Percentiles rank a stretch among this genome's conserved stretches.
phyloP scores from a whole-genome alignment of 2,329 filamentous ascomycete genomes.

The Botrytis elliptica region DNA sequence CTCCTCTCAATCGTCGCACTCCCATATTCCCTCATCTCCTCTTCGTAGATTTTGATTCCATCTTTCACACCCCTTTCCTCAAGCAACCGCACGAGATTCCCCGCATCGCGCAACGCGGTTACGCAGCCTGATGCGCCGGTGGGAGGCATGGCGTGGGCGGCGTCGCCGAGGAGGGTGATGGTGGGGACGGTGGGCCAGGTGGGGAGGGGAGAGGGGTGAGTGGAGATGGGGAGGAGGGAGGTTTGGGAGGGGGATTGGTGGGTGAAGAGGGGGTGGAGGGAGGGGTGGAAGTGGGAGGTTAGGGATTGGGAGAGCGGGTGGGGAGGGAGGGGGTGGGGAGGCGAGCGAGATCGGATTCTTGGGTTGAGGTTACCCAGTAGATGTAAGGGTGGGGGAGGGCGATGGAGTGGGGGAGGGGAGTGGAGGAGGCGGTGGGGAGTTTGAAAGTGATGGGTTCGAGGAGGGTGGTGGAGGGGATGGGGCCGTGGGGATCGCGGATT shows the following conservation, averaged over 20 bases:
- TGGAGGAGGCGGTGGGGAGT: neutral
- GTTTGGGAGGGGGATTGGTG: neutral
- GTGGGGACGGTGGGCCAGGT: neutral
- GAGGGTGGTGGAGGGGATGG: neutral
- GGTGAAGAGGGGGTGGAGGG: neutral
- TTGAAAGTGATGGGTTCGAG: neutral
- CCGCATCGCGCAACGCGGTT: neutral
- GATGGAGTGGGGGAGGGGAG: neutral
- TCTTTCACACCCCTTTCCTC: neutral
- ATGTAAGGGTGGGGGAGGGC: neutral
- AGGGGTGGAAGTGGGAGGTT: neutral
- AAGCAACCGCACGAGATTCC: neutral
- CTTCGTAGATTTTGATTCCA: neutral
- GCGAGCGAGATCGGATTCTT: neutral
- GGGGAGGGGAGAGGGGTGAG: neutral
- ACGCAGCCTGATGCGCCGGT: neutral
- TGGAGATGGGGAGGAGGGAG: neutral
- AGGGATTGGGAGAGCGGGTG: neutral
- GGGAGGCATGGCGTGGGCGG: neutral
- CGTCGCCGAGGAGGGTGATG: neutral
- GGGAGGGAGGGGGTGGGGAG: neutral
- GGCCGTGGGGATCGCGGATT: neutral
- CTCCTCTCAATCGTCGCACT: neutral
- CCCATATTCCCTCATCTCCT: neutral
- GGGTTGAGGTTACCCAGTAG: neutral